Evolutionary conservation across 371 early-diverging fungal species (phyloP), one percentile per base, ranked within the genome.

Genomic region (Mucor indicus): DNA sequence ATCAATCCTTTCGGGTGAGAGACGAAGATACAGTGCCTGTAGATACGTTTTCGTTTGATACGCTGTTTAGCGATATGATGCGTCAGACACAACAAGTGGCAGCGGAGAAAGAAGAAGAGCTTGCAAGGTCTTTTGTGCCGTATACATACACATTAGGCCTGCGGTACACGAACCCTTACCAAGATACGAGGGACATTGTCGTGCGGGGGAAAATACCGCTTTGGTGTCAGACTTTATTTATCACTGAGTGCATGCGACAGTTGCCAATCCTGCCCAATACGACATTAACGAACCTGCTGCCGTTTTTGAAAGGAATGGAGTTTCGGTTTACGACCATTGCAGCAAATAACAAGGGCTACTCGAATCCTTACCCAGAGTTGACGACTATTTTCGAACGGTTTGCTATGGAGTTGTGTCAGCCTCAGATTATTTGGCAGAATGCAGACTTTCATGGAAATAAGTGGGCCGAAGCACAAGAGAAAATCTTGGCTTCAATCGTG

Each of bases 131-230:
- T 4, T 67, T 61, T 38, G 24, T 62, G 9, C 71, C 75, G 0
- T 68, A 48, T 25, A 63, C 68, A n/a, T 67, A 74, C 40, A 74
- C 70, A n/a, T 41, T 74, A 31, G 75, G 75, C 4, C 45, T 69
- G 4, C 57, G 75, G 11, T 70, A 53, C 39, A 68, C 68, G 16
- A 60, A 67, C 16, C 66, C 66, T 1, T 65, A 60, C 37, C 41
- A 51, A 1, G 22, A 54, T n/a, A 53, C 55, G 9, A 51, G 53
- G 3, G 75, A 74, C 50, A 30, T 74, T 4, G 19, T 74, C 2
- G 51, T 74, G 1, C 54, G 64, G 4, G 72, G 69, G 0, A 38
- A 57, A 11, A 42, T 72, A 1, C 72, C 72, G 2, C 21, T 58
- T 23, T 72, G 72, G 72, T 58, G 59, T 10, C 68, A 68, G 23